Conservation (phyloP, 441 rosid species). For the Dalechampia spathulata region DNA sequence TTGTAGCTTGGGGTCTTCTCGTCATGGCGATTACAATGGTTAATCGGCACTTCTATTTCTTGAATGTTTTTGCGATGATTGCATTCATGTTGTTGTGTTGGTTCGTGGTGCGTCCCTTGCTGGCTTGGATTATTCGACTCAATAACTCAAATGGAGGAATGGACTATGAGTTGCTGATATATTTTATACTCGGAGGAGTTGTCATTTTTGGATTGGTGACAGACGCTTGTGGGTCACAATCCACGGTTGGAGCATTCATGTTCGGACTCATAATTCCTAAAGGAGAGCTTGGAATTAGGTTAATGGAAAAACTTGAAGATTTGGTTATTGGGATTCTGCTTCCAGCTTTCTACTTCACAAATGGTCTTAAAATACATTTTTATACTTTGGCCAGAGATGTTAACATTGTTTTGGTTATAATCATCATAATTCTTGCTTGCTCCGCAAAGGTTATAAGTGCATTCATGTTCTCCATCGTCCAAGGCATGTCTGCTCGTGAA, state of each 20-base stretch:
- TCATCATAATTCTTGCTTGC: slow-evolving; percentile 8
- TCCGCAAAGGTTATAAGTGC: slow-evolving; percentile 26
- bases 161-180: slow-evolving; percentile 19
- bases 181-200: slow-evolving; percentile 25
- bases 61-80: slow-evolving; percentile 5
- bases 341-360: slow-evolving; percentile 20
- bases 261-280: slow-evolving; percentile 37
- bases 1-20: slow-evolving; percentile 50
- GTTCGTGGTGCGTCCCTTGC: slow-evolving; percentile 29
- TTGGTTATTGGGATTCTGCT: slow-evolving; percentile 23
- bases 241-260: slow-evolving; percentile 41
- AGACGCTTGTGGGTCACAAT: slow-evolving; percentile 37
- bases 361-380: slow-evolving; percentile 19
- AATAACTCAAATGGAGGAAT: slow-evolving; percentile 8
- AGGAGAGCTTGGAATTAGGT: slow-evolving; percentile 24
- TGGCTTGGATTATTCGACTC: slow-evolving; percentile 18
- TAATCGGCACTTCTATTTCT: slow-evolving; percentile 1
- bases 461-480: slow-evolving; percentile 15
- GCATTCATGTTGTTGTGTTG: slow-evolving; percentile 18
- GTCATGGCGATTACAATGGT: slow-evolving; percentile 10
- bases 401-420: not conserved
- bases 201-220: slow-evolving; percentile 31
- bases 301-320: slow-evolving; percentile 31
- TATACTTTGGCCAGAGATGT: accelerated
- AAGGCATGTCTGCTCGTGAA: slow-evolving; percentile 21